Base-by-base conservation (phyloP, 805 yeast species). In the Starmera caribaea region DNA sequence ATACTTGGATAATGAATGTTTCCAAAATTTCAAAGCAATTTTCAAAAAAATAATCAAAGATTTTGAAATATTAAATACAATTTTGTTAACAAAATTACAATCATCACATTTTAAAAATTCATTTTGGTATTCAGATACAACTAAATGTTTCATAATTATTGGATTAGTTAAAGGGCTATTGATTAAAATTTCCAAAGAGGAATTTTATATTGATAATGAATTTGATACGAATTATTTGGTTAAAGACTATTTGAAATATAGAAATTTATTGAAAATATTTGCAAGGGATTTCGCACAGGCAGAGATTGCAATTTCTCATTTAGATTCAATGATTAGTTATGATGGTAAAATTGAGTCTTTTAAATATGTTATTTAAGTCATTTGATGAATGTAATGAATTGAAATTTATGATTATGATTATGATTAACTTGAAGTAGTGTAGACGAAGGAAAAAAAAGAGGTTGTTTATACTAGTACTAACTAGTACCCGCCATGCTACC, bases 151-250 rank as follows among this genome's bases (percentile, higher is more conserved):
- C 15, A 48, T 51, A 10, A 47, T 49, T 30, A 45, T 51, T 27
- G 56, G 56, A 2, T 47, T 47, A 24, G 42, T 48, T 7, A 32
- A 44, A 8, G 46, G 45, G 9, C 36, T 55, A 17, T 8, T 50
- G 21, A 37, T 47, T 8, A 53, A 47, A 34, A 38, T 48, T 5
- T 28, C 39, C 14, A 41, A 38, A 26, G 43, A 44, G 17, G 50
- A 44, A 34, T 37, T 42, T 5, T 49, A 47, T 36, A 30, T 46
- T 16, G 53, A 49, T 35, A 48, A 47, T 36, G 46, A 47, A 28
- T 39, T 35, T 36, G 35, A 45, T 12, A n/a, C 29, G 3, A 41
- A 40, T 2, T 30, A 30, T 15, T 14, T 41, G 4, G 38, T 17
- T 11, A 8, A 32, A 3, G 33, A 40, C 33, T 38, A 38, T 16